Evolutionary conservation across 2,329 filamentous ascomycete species (phyloP), one percentile per base, ranked within the genome.

Genomic region (Talaromyces atroroseus): DNA sequence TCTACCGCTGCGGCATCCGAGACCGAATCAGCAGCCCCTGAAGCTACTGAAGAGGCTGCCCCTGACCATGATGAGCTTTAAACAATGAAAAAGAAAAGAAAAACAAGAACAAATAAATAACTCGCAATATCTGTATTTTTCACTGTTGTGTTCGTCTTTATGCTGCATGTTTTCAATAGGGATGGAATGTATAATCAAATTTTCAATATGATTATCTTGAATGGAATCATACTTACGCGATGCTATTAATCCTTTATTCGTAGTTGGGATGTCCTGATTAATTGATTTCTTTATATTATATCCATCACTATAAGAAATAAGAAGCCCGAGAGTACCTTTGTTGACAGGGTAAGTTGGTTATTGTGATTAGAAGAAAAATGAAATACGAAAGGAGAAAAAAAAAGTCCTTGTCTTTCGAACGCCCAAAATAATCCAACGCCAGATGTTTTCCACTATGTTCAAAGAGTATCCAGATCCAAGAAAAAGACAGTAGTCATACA

Each of bases 31-130:
- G 55, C 63, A n/a, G 57, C 44, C 40, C 21, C 47, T 42, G 54
- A 58, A 10, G 50, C 60, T 12, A 60, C 52, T 36, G 60, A 56
- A 21, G 58, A 58, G 42, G 21, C 47, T 21, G 52, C 61, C 42
- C 59, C 64, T 48, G 63, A 61, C 10, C 72, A 75, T 57, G 72
- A 75, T 62, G 73, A 75, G 63, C 62, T 75, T 61, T 75, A 64
- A 71, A 23, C 29, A 46, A 46, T 48, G 45, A 26, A 40, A 38
- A 29, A 26, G 18, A 5, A 38, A n/a, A 48, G 26, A 18, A 21
- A 49, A 26, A 16, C 2, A 49, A 20, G 11, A 36, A 26, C 14
- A 21, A 48, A 6, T 20, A 48, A 34, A 48, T 48, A 26, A n/a
- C 21, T 34, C 3, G 46, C 18, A 26, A 26, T 21, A n/a, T 8